Evolutionary conservation across 1,139 yeast genomes (phyloP).

Genomic region (Torulaspora pretoriensis): DNA sequence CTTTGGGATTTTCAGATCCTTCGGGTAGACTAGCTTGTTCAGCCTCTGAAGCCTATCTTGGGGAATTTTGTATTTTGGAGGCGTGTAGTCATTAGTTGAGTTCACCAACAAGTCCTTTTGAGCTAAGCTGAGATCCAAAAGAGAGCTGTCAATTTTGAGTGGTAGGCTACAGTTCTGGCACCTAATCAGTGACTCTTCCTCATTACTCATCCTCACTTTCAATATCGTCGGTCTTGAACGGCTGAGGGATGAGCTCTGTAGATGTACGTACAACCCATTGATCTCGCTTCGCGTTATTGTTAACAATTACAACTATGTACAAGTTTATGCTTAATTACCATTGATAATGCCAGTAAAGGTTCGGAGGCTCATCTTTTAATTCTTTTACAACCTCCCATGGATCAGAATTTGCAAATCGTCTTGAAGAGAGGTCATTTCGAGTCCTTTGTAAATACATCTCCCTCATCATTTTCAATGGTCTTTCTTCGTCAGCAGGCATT

Average conservation of each 20-base stretch:
- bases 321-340: conserved; percentile 19
- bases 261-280: not conserved
- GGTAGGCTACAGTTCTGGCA: conserved; percentile 65
- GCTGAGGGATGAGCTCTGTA: not conserved
- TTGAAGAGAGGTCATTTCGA: conserved; percentile 19
- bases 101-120: conserved; percentile 46
- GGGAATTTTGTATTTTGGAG: conserved; percentile 30
- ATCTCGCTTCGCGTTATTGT: not conserved
- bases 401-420: conserved; percentile 21
- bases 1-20: conserved; percentile 15
- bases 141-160: conserved; percentile 50
- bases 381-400: conserved; percentile 19
- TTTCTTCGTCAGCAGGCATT: conserved; percentile 23
- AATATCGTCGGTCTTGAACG: not conserved
- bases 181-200: conserved; percentile 18
- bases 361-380: conserved; percentile 19
- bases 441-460: conserved; percentile 30
- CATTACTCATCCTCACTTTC: conserved; percentile 8
- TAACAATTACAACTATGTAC: not conserved
- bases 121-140: conserved; percentile 49
- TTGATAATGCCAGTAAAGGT: conserved; percentile 33
- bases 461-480: conserved; percentile 23
- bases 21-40: conserved; percentile 25
- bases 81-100: conserved; percentile 27
- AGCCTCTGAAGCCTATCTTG: conserved; percentile 37